A percentile compares a stretch with the other conserved stretches of the same genome.
These are phyloP conservation scores for Phytophthora crassamura DNA, from an alignment of 352 stramenopile genomes.

Conservation along the genomic window DNA sequence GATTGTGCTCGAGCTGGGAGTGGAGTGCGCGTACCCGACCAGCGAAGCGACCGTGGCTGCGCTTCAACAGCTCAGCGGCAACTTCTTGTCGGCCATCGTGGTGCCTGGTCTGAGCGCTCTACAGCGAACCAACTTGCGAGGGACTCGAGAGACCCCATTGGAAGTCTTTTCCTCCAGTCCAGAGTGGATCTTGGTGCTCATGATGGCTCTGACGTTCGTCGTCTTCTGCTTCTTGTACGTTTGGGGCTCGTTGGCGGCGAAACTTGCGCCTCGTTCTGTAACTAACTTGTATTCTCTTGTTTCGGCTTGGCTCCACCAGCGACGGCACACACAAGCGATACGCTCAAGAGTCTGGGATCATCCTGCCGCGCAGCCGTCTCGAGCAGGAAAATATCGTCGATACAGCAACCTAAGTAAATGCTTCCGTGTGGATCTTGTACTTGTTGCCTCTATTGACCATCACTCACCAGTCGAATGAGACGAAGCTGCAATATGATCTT, in stretches of 20 bases:
- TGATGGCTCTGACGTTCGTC: conserved; percentile 46
- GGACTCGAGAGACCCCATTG: conserved; percentile 32
- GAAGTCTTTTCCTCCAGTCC: conserved; percentile 59
- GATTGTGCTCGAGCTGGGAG: conserved; percentile 68
- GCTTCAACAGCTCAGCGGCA: conserved; percentile 76
- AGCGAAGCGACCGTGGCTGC: conserved; percentile 77
- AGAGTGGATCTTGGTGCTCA: conserved; percentile 57
- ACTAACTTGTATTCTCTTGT: too few relatives aligned
- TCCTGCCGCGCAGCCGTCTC: background rate
- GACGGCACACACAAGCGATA: conserved; percentile 61
- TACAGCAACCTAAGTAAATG: too few relatives aligned
- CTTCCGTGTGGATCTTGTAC: too few relatives aligned
- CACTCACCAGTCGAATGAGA: too few relatives aligned
- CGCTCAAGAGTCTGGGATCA: conserved; percentile 31
- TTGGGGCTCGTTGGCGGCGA: too few relatives aligned
- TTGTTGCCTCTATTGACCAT: too few relatives aligned
- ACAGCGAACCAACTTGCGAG: conserved; percentile 42
- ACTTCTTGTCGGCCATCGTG: conserved; percentile 67
- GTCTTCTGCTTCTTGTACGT: conserved; percentile 67
- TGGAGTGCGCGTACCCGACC: conserved; percentile 75
- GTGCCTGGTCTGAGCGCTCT: conserved; percentile 59
- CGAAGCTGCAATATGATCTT: too few relatives aligned
- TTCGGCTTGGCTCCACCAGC: conserved; percentile 19
- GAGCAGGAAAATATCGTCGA: background rate
- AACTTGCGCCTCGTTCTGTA: too few relatives aligned